These are phyloP conservation scores for Penicillium parvum DNA, from an alignment of 495 filamentous ascomycete species.

Conservation along the genomic window DNA sequence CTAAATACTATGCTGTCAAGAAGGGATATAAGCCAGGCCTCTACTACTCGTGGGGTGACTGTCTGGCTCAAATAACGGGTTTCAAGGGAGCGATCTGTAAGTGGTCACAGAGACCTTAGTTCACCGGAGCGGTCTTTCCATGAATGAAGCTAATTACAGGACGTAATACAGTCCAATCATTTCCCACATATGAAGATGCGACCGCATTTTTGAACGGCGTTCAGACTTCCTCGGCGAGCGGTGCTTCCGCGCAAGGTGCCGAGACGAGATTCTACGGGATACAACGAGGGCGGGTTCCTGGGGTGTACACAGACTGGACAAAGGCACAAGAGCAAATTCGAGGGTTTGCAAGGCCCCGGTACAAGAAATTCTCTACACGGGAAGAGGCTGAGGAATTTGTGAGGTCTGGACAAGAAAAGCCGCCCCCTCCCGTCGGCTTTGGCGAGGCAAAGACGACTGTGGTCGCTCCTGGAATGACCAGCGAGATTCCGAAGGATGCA, in stretches of 20 bases:
- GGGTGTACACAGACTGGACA: constrained; percentile 88
- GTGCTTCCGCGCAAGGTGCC: constrained; percentile 15
- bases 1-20: constrained; percentile 87
- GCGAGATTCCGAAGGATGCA: constrained; percentile 29
- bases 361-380: constrained; percentile 71
- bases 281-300: constrained; percentile 73
- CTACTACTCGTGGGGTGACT: constrained; percentile 81
- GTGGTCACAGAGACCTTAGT: constrained; percentile 25
- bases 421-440: constrained; percentile 21
- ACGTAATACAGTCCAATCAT: constrained; percentile 68
- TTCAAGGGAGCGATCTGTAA: constrained; percentile 78
- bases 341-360: constrained; percentile 73
- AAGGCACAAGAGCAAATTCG: constrained; percentile 70
- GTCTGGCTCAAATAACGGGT: constrained; percentile 76
- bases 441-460: constrained; percentile 16
- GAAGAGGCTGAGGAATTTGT: constrained; percentile 77
- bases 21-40: constrained; percentile 74
- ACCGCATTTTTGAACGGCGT: constrained; percentile 68
- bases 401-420: constrained; percentile 37
- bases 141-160: not conserved
- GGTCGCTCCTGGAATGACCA: constrained; percentile 29
- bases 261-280: constrained; percentile 71
- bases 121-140: not conserved
- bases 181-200: constrained; percentile 70
- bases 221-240: constrained; percentile 31